phyloP scores from a whole-genome alignment of 306 rosid species.

The Cicer arietinum region DNA sequence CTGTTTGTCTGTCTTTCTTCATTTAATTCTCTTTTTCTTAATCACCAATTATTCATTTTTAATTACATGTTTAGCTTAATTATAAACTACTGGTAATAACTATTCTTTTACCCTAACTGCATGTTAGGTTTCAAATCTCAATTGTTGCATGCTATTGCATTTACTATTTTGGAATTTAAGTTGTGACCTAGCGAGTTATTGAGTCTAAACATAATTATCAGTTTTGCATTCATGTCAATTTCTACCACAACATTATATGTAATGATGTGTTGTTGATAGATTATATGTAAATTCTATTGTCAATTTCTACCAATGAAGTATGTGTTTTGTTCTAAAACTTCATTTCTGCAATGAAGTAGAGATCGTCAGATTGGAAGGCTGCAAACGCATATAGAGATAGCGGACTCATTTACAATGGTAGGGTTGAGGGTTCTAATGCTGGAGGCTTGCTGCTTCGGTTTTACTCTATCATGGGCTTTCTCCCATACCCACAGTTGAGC shows the following conservation, averaged over 20 bases:
- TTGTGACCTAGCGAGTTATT: background rate
- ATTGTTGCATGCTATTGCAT: background rate
- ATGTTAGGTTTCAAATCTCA: background rate
- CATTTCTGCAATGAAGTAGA: conserved; percentile 85
- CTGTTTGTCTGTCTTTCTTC: conserved; percentile 42
- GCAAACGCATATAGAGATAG: conserved; percentile 66
- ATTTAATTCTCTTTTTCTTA: background rate
- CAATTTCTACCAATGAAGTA: background rate
- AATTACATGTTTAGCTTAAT: background rate
- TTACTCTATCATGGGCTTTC: conserved; percentile 77
- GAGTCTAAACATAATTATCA: background rate
- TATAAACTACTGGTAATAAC: background rate
- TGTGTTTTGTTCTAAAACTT: conserved; percentile 61
- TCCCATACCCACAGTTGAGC: conserved; percentile 82
- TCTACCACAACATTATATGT: background rate
- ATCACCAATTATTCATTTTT: background rate
- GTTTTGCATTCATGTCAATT: conserved; percentile 9
- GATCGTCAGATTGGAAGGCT: conserved; percentile 88
- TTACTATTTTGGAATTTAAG: background rate
- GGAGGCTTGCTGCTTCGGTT: conserved; percentile 82
- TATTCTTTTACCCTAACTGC: background rate
- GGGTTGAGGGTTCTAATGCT: conserved; percentile 72
- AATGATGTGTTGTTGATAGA: background rate
- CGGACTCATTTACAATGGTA: conserved; percentile 68
- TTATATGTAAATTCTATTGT: background rate